Conservation (phyloP, 2,329 filamentous ascomycete genomes). For the Aspergillus flavus region DNA sequence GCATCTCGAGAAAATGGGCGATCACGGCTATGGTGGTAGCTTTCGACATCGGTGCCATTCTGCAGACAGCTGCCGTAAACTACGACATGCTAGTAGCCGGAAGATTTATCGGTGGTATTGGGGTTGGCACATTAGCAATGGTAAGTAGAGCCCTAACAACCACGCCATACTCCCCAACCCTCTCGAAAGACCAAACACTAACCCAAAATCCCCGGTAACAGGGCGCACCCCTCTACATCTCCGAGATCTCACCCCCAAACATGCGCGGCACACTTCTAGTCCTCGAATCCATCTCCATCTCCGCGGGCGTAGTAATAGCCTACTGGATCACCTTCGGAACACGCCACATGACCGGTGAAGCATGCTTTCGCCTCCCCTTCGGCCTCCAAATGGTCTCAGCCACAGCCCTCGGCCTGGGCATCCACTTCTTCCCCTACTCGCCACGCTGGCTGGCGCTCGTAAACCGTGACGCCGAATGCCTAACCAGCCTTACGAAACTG, state of each 20-base stretch:
- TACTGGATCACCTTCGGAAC: slow-evolving; percentile 60
- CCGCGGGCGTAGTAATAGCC: slow-evolving; percentile 51
- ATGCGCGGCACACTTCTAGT: slow-evolving; percentile 35
- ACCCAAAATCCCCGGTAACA: neutral
- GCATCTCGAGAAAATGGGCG: slow-evolving; percentile 46
- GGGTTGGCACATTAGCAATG: slow-evolving; percentile 40
- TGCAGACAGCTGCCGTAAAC: neutral
- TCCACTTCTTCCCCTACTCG: slow-evolving; percentile 64
- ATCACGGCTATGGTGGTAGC: slow-evolving; percentile 28
- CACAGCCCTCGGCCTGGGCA: slow-evolving; percentile 60
- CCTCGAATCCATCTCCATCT: slow-evolving; percentile 51
- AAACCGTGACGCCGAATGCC: slow-evolving; percentile 66
- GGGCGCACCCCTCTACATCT: slow-evolving; percentile 37
- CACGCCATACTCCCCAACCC: neutral
- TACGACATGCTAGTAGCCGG: slow-evolving; percentile 31
- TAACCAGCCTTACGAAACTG: slow-evolving; percentile 55
- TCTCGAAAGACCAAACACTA: neutral
- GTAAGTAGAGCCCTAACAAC: slow-evolving; percentile 18
- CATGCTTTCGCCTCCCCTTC: slow-evolving; percentile 59
- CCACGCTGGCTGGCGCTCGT: slow-evolving; percentile 67
- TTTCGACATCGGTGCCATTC: neutral
- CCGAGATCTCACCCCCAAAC: slow-evolving; percentile 38
- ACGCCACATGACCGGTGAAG: slow-evolving; percentile 43
- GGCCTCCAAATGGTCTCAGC: slow-evolving; percentile 67
- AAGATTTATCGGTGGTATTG: slow-evolving; percentile 39